These are phyloP conservation scores for Haplosporangium sp. DNA, from an alignment of 371 early-diverging fungal genomes.

Conservation along the genomic window DNA sequence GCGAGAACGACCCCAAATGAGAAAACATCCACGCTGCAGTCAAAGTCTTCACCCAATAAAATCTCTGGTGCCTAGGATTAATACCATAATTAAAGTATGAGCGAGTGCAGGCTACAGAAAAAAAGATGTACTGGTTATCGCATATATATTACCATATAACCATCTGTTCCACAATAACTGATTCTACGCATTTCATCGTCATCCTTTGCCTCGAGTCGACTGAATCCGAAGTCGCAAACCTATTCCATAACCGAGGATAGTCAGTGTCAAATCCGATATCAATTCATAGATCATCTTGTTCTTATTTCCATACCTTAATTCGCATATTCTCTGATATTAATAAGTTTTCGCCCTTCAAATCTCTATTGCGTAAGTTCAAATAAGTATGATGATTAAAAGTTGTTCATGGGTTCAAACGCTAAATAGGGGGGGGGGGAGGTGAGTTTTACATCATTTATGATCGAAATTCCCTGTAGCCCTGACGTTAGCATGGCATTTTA, in stretches of 20 bases:
- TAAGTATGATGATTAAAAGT: neutral
- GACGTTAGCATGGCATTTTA: constrained; percentile 5
- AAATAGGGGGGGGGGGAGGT: neutral
- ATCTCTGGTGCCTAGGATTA: constrained; percentile 70
- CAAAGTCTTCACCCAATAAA: constrained; percentile 64
- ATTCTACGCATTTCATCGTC: constrained; percentile 63
- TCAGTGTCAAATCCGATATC: neutral
- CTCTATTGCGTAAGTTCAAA: constrained; percentile 11
- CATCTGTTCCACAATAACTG: constrained; percentile 71
- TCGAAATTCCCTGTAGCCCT: constrained; percentile 1
- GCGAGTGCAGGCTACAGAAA: neutral
- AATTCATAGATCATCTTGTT: neutral
- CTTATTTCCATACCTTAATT: constrained; percentile 37
- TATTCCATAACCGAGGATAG: constrained; percentile 16
- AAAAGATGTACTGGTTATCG: neutral
- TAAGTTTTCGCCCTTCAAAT: constrained; percentile 49
- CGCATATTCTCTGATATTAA: constrained; percentile 55
- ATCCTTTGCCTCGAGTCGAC: constrained; percentile 56
- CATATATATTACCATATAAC: constrained; percentile 46
- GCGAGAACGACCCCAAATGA: constrained; percentile 66
- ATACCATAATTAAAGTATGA: neutral
- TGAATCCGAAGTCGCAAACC: constrained; percentile 73
- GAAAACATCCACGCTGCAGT: constrained; percentile 67
- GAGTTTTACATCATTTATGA: no score
- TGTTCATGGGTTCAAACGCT: constrained; percentile 7